Base-by-base conservation (phyloP, 2,329 filamentous ascomycete genomes). In the Fusarium buxicola region DNA sequence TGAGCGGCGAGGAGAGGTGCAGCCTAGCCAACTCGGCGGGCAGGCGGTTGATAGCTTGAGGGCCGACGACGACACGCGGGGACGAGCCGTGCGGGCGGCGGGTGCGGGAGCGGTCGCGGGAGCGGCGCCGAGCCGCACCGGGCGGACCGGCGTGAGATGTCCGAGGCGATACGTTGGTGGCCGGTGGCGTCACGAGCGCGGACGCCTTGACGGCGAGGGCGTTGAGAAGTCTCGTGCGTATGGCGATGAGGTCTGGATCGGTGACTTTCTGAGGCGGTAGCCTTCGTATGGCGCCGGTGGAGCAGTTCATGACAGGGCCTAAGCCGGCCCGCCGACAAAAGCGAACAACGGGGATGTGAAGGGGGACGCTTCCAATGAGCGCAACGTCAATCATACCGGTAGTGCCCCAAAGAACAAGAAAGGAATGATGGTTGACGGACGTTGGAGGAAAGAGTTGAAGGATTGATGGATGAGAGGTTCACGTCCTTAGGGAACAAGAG, bases 41-140 rank as follows among this genome's bases (percentile, higher is more conserved):
- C 7, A 79, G 65, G 6, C 69, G 71, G 15, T 66, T 47, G 43
- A 78, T 58, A 28, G 74, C 69, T 31, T 74, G 74, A 2, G 65
- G 63, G 3, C 77, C 77, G 50, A 74, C 73, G 31, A 79, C 73
- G 25, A 78, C 58, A 25, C 74, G 74, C 12, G 76, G 74, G 4
- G 71, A 60, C 0, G 66, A 51, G n/a, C 46, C 27, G 16, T 40
- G 55, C 13, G 30, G 7, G 32, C 38, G 47, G 27, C 24, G 44
- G 18, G 41, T 36, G 36, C 27, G 36, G 34, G 49, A 38, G 47
- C 36, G 55, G 13, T 49, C 57, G 30, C 32, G 41, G 24, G 51
- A 34, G 13, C 15, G 32, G 9, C 32, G 68, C 24, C 27, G 45
- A 25, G 21, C 24, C 21, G 47, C 38, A 21, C 47, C 30, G 40